Percentiles rank a stretch among this genome's conserved stretches.
Evolutionary conservation across 208 protist genomes (phyloP).

Genomic region (Trichomonas vaginalis): DNA sequence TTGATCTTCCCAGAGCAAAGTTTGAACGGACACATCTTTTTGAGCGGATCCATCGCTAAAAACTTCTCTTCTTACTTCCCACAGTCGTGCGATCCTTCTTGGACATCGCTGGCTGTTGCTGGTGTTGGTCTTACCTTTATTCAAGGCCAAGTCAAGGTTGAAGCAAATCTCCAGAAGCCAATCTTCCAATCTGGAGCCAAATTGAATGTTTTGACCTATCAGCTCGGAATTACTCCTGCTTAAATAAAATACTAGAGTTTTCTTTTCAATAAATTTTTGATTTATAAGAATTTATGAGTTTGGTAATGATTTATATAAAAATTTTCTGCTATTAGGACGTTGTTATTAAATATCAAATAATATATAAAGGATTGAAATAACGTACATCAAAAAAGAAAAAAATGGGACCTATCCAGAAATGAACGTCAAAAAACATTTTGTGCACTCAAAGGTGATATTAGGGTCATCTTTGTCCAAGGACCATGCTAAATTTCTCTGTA

Average conservation of each 20-base stretch:
- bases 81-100: background rate
- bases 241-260: too few relatives aligned
- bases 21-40: background rate
- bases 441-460: conserved; percentile 20
- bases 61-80: background rate
- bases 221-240: background rate
- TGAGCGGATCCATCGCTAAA: background rate
- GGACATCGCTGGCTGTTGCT: background rate
- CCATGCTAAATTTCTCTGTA: conserved; percentile 22
- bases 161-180: background rate
- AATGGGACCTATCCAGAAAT: background rate
- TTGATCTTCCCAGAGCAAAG: background rate
- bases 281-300: too few relatives aligned
- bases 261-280: too few relatives aligned
- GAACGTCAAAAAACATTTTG: background rate
- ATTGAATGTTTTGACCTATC: background rate
- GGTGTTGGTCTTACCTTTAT: background rate
- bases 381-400: background rate
- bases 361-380: too few relatives aligned
- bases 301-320: too few relatives aligned
- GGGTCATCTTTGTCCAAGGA: conserved; percentile 22
- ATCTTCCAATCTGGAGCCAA: background rate
- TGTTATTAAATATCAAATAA: too few relatives aligned
- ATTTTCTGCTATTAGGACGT: too few relatives aligned
- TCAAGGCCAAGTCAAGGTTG: background rate